phyloP scores from a whole-genome alignment of 2,329 filamentous ascomycete genomes.

The Exophiala xenobiotica region DNA sequence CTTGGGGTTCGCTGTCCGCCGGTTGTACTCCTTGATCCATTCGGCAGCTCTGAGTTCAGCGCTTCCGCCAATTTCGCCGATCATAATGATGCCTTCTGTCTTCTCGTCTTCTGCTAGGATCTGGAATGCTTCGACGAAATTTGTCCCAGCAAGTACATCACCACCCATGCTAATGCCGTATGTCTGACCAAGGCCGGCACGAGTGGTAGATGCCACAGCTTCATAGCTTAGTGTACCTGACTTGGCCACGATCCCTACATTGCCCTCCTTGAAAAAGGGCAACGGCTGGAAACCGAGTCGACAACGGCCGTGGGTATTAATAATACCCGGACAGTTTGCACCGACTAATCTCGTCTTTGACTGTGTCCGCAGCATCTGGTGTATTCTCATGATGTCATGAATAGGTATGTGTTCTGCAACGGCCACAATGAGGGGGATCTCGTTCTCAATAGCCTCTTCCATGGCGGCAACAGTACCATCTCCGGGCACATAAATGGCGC shows the following conservation, averaged over 20 bases:
- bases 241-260: constrained; percentile 74
- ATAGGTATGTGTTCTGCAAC: constrained; percentile 79
- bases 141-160: constrained; percentile 71
- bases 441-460: constrained; percentile 75
- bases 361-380: constrained; percentile 70
- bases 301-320: constrained; percentile 69
- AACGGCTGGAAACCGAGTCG: constrained; percentile 75
- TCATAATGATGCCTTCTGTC: constrained; percentile 69
- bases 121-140: constrained; percentile 67
- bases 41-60: constrained; percentile 70
- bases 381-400: constrained; percentile 73
- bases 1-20: constrained; percentile 61
- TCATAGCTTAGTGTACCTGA: constrained; percentile 80
- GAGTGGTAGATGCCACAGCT: constrained; percentile 70
- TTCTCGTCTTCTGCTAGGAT: constrained; percentile 66
- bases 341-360: constrained; percentile 71
- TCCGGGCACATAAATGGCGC: constrained; percentile 77
- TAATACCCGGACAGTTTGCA: constrained; percentile 79
- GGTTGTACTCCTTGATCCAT: constrained; percentile 67
- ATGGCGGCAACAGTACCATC: constrained; percentile 70
- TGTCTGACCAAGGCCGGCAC: constrained; percentile 73
- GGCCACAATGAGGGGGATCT: constrained; percentile 73
- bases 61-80: constrained; percentile 70
- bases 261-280: constrained; percentile 67
- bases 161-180: constrained; percentile 76